These are phyloP conservation scores for Stemphylium lycopersici DNA, from an alignment of 2,329 filamentous ascomycete species.

Conservation along the genomic window DNA sequence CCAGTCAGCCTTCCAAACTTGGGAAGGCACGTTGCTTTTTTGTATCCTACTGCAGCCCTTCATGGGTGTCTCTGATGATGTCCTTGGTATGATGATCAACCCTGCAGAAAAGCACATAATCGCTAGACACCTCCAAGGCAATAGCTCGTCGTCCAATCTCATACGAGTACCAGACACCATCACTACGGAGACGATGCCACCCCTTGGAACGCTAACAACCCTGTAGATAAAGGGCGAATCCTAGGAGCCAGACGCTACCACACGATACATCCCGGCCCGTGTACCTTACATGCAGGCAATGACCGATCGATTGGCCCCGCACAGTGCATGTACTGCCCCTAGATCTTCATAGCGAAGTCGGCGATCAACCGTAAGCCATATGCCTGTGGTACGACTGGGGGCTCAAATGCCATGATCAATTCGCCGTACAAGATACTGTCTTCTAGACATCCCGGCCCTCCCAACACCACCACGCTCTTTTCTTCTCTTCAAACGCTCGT, in stretches of 20 bases:
- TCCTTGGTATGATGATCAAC: not conserved
- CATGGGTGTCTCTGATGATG: not conserved
- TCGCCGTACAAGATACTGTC: slow-evolving; percentile 9
- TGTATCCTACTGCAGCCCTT: too few species aligned
- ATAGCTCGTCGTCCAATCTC: not conserved
- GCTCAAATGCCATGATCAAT: slow-evolving; percentile 13
- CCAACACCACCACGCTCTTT: slow-evolving; percentile 9
- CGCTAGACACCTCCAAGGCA: not conserved
- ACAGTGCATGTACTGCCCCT: slow-evolving; percentile 5
- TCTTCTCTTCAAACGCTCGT: slow-evolving; percentile 9
- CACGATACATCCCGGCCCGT: slow-evolving; percentile 3
- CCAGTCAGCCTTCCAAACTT: not conserved
- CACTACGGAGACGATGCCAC: not conserved
- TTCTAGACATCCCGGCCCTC: slow-evolving; percentile 6
- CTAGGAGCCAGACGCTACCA: not conserved
- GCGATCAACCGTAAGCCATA: slow-evolving; percentile 13
- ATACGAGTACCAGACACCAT: not conserved
- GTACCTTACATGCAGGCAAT: slow-evolving; percentile 10
- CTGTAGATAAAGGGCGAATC: slow-evolving; percentile 10
- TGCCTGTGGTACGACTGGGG: slow-evolving; percentile 11
- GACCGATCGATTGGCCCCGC: not conserved
- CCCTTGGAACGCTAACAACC: slow-evolving; percentile 1
- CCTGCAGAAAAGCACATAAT: slow-evolving; percentile 5
- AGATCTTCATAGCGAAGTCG: slow-evolving; percentile 15
- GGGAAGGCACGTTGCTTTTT: not conserved